Percentiles rank a stretch among this genome's conserved stretches.
Conservation (phyloP, 208 protist genomes). For the Wallacemonas sp. region DNA sequence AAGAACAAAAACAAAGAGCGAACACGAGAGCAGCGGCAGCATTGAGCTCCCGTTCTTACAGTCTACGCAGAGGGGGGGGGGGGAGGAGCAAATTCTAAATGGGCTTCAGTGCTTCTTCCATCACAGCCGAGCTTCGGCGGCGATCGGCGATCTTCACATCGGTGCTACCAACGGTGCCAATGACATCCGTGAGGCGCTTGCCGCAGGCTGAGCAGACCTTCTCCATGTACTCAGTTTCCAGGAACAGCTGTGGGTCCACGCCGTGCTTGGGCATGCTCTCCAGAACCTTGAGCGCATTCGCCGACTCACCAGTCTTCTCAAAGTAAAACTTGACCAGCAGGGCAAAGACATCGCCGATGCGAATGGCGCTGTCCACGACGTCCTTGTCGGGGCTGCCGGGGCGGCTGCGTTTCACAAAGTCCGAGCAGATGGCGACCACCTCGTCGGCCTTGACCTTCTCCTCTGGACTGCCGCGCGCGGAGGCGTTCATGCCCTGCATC, state of each 20-base stretch:
- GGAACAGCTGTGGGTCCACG: conserved; percentile 85
- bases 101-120: conserved; percentile 29
- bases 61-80: too few species aligned
- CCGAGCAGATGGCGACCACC: conserved; percentile 82
- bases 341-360: conserved; percentile 96
- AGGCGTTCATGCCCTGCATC: conserved; percentile 36
- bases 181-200: conserved; percentile 53
- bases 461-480: conserved; percentile 31
- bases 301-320: conserved; percentile 67
- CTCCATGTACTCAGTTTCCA: conserved; percentile 90
- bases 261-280: conserved; percentile 92
- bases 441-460: conserved; percentile 70
- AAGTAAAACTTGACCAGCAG: conserved; percentile 94
- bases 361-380: conserved; percentile 74
- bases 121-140: conserved; percentile 22
- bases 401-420: conserved; percentile 85
- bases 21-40: too few species aligned
- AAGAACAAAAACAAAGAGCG: too few species aligned
- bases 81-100: not conserved
- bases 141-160: conserved; percentile 13
- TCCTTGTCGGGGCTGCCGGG: conserved; percentile 60
- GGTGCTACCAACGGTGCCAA: conserved; percentile 1
- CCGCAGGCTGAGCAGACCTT: conserved; percentile 83
- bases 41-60: too few species aligned
- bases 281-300: conserved; percentile 88